Percentiles rank a stretch among this genome's conserved stretches.
Conservation (phyloP, 192 early-diverging fungal genomes). For the Entomortierella lignicola region DNA sequence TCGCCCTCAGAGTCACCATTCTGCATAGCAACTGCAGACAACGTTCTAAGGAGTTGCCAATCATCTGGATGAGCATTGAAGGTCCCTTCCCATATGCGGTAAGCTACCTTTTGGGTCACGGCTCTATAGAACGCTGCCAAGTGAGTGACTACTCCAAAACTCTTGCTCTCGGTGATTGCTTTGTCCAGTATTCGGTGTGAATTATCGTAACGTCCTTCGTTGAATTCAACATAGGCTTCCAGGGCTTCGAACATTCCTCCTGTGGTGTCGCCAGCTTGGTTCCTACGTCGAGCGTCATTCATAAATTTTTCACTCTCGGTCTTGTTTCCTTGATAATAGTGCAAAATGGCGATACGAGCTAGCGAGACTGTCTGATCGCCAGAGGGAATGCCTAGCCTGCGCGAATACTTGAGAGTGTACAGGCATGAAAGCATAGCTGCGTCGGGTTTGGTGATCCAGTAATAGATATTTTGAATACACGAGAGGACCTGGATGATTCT, state of each 20-base stretch:
- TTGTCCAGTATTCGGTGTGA: constrained; percentile 44
- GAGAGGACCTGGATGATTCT: constrained; percentile 25
- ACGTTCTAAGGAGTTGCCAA: constrained; percentile 39
- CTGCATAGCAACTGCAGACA: constrained; percentile 54
- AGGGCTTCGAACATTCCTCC: constrained; percentile 54
- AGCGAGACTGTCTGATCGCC: constrained; percentile 52
- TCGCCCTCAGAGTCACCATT: constrained; percentile 62
- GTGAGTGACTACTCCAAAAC: constrained; percentile 56
- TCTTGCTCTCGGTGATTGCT: constrained; percentile 51
- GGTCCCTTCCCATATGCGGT: constrained; percentile 61
- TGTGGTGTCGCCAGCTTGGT: constrained; percentile 31
- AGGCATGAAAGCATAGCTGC: constrained; percentile 30
- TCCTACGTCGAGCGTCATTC: constrained; percentile 23
- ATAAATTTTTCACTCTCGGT: constrained; percentile 52
- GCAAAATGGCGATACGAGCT: constrained; percentile 49
- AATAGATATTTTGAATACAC: constrained; percentile 40
- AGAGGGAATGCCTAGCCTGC: constrained; percentile 21
- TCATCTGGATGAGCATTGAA: constrained; percentile 50
- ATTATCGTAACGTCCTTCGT: constrained; percentile 48
- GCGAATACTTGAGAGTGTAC: constrained; percentile 21
- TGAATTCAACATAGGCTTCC: constrained; percentile 54
- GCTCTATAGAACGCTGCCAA: constrained; percentile 59
- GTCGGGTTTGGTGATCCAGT: constrained; percentile 21
- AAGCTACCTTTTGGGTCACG: constrained; percentile 49
- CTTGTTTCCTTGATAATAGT: constrained; percentile 56